Evolutionary conservation across 495 filamentous ascomycete genomes (phyloP), one percentile per base, ranked within the genome.

Genomic region (Hypoxylon lenormandii): DNA sequence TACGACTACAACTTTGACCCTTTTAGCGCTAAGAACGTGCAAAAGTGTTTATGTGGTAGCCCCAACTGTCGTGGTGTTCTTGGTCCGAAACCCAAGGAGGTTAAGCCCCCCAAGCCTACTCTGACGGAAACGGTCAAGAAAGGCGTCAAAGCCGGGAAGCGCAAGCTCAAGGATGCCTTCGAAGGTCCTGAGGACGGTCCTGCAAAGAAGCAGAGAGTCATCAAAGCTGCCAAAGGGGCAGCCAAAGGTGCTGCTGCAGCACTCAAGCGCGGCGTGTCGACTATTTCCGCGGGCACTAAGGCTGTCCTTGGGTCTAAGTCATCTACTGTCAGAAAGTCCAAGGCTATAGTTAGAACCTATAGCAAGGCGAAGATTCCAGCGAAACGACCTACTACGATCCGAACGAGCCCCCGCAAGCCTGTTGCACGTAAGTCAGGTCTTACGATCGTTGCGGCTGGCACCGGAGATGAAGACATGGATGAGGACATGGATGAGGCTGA

Each of bases 1-100:
- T 98, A 98, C 78, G 95, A 98, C 83, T 98, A 98, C 84, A 98
- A 98, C 77, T 98, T 98, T 75, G 91, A 97, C 85, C 92, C 89
- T 38, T 93, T 91, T 75, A 92, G 88, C 15, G 85, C 86, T 74
- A 92, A 92, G 81, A 92, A 92, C 76, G 89, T 92, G 54, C 92
- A 94, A 75, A 83, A 90, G 77, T 96, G 92, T 74, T 87, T 91
- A 57, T 96, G 92, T 79, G 92, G 92, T 66, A 84, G 89, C 60
- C 76, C 84, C 15, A 89, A 89, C 56, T 96, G 92, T 77, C 86
- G 92, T 61, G 92, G 92, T 45, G 86, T 92, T 33, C 82, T 96
- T 40, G 92, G 92, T 2, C 89, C 89, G 4, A 91, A 89, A 62
- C 86, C 88, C 40, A 90, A 82, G 70, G 86, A 86, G 69, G 81